Evolutionary conservation across 148 eudicot species (phyloP).

Genomic region (Dianthus caryophyllus): DNA sequence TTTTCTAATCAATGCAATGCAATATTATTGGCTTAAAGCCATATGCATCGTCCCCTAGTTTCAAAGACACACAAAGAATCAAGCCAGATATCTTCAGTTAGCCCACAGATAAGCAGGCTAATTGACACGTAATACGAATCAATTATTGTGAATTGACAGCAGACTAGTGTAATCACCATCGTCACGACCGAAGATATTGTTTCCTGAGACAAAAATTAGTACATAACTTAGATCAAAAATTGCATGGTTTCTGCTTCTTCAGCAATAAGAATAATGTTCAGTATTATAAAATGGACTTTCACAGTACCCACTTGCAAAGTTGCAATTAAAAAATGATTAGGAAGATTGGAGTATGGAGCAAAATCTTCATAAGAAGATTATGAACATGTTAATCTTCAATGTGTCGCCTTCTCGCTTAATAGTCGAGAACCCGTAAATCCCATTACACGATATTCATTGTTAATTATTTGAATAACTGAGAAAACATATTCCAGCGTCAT

Average conservation of each 20-base stretch:
- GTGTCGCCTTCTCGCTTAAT: not conserved
- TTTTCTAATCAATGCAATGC: not conserved
- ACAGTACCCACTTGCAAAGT: slow-evolving; percentile 13
- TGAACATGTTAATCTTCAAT: not conserved
- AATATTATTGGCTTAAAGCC: not conserved
- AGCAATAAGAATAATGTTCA: slow-evolving; percentile 17
- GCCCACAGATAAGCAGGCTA: slow-evolving; percentile 6
- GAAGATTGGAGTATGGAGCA: slow-evolving; percentile 10
- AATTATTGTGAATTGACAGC: slow-evolving; percentile 10
- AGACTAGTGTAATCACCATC: slow-evolving; percentile 14
- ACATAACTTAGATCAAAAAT: slow-evolving; percentile 8
- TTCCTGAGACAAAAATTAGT: slow-evolving; percentile 12
- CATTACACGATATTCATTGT: not conserved
- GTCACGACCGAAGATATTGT: slow-evolving; percentile 20
- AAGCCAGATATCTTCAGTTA: slow-evolving; percentile 3
- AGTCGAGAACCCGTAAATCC: not conserved
- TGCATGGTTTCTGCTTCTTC: slow-evolving; percentile 14
- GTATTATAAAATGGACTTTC: slow-evolving; percentile 1
- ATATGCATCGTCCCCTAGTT: slow-evolving; percentile 8
- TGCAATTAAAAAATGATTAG: slow-evolving; percentile 18
- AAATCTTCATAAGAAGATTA: slow-evolving; percentile 13
- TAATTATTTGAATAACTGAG: not conserved
- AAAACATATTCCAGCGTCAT: slow-evolving; percentile 9
- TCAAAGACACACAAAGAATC: not conserved
- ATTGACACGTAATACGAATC: not conserved